Base-by-base conservation (phyloP, 208 protist species). In the Phytomonas sp. region DNA sequence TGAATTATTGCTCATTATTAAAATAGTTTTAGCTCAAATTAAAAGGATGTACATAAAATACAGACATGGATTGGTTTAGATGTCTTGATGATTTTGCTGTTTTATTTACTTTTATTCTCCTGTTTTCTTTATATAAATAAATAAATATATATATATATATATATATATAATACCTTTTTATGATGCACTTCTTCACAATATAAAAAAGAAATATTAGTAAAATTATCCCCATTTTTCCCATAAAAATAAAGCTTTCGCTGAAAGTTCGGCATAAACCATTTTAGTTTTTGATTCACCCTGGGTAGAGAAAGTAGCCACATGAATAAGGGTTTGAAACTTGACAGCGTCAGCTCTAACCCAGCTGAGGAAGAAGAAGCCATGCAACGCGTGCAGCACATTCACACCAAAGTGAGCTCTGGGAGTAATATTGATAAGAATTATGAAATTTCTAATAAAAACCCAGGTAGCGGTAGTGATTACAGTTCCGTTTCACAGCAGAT, bases 141-240 rank as follows among this genome's bases (percentile, higher is more conserved):
- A 66, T 19, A 66, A 23, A 65, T 23, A 34, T 32, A 67, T 68
- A 67, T 4, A 71, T 69, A 67, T 69, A 66, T 69, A 72, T 69
- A 67, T 49, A 69, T 63, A 8, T 12, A 63, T 72, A 40, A 14
- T 23, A 60, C 40, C n/a, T 42, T 42, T 29, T n/a, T 31, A 63
- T 14, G 29, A 70, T 37, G 14, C 49, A 49, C 30, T 70, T 70
- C 2, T 70, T 3, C 29, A 56, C 12, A 36, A 33, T 16, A 40
- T 29, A 45, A 49, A 36, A n/a, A 23, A 65, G 6, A n/a, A 65
- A 32, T 69, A 33, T 29, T 36, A 63, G 26, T 60, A 29, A 31
- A 34, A 0, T 14, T 73, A 61, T 61, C 2, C 7, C n/a, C 59
- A 30, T 73, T 31, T 37, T 67, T 68, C n/a, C 29, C 60, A 16